phyloP scores from a whole-genome alignment of 2,329 filamentous ascomycete species.

The Periconia sp. region DNA sequence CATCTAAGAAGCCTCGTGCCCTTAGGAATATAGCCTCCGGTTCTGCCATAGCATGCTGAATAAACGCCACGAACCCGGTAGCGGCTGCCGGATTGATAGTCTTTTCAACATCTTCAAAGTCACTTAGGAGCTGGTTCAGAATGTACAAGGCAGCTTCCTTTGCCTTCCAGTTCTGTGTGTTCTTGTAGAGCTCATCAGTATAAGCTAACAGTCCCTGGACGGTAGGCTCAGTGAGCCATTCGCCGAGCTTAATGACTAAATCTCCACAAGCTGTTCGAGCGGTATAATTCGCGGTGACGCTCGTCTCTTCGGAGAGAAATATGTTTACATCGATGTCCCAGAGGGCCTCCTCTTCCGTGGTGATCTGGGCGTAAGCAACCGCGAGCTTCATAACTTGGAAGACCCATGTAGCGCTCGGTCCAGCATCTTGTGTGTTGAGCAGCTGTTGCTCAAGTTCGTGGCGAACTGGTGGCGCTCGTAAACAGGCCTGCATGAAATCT shows the following conservation, averaged over 20 bases:
- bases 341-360: constrained; percentile 87
- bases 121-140: constrained; percentile 81
- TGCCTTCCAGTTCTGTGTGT: constrained; percentile 63
- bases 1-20: constrained; percentile 85
- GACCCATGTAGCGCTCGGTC: constrained; percentile 72
- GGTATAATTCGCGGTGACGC: constrained; percentile 94
- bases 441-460: constrained; percentile 86
- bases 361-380: constrained; percentile 86
- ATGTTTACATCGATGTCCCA: constrained; percentile 98
- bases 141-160: constrained; percentile 86
- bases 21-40: constrained; percentile 79
- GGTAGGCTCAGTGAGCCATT: constrained; percentile 80
- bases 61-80: constrained; percentile 77
- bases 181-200: constrained; percentile 74
- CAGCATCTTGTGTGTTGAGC: constrained; percentile 60
- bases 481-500: constrained; percentile 90
- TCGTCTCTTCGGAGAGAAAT: constrained; percentile 93
- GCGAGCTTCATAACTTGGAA: constrained; percentile 86
- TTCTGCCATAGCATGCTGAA: constrained; percentile 76
- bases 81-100: constrained; percentile 72
- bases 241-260: constrained; percentile 87
- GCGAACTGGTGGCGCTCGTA: constrained; percentile 86
- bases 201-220: constrained; percentile 80
- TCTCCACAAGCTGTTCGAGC: constrained; percentile 92
- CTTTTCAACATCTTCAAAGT: constrained; percentile 80